Evolutionary conservation across 805 yeast genomes (phyloP).

Genomic region (Wickerhamomyces ciferrii): DNA sequence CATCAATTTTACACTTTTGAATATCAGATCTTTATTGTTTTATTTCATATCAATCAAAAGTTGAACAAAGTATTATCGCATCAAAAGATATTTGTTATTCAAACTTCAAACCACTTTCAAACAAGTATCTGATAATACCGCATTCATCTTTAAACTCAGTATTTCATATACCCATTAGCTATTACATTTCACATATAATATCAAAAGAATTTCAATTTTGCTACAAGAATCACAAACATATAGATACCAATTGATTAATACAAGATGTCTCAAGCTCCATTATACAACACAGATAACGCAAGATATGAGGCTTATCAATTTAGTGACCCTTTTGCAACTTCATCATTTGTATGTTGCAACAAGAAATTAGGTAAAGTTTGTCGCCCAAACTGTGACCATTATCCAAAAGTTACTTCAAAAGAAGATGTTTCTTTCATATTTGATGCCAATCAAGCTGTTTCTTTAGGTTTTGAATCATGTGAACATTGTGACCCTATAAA

Average conservation of each 20-base stretch:
- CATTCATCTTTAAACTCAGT: neutral
- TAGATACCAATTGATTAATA: neutral
- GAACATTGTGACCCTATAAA: constrained; percentile 47
- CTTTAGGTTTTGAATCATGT: constrained; percentile 46
- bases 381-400: constrained; percentile 62
- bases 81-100: neutral
- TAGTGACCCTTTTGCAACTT: constrained; percentile 61
- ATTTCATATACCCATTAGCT: neutral
- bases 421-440: constrained; percentile 41
- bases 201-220: neutral
- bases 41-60: neutral
- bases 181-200: no score
- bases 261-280: neutral
- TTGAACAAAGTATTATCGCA: neutral
- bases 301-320: constrained; percentile 64
- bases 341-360: constrained; percentile 49
- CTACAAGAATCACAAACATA: neutral
- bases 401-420: constrained; percentile 31
- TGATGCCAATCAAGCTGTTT: constrained; percentile 34
- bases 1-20: neutral
- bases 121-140: neutral
- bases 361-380: constrained; percentile 40
- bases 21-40: neutral
- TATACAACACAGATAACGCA: constrained; percentile 9
- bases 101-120: neutral